phyloP scores from a whole-genome alignment of 345 rosid species.

The Leavenworthia alabamica region DNA sequence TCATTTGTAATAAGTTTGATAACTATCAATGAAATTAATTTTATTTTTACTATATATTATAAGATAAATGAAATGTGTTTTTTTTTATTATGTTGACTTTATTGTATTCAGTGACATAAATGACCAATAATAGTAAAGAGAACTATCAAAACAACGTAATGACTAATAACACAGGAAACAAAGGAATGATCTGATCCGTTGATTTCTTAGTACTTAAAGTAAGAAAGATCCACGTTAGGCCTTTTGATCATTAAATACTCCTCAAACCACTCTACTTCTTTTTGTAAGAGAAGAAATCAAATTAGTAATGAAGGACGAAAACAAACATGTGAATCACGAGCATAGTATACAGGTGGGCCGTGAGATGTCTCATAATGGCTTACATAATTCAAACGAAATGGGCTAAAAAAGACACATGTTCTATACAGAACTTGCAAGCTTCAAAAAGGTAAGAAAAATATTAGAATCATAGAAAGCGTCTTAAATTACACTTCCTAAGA shows the following conservation, averaged over 20 bases:
- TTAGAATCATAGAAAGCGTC: too few relatives aligned
- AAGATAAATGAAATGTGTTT: not conserved
- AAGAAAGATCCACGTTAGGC: not conserved
- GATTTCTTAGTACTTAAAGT: not conserved
- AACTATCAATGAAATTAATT: not conserved
- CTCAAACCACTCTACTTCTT: too few relatives aligned
- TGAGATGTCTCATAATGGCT: not conserved
- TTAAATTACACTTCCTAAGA: conserved; percentile 7
- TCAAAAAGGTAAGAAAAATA: not conserved
- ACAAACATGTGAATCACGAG: too few relatives aligned
- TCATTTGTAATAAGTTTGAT: conserved; percentile 8
- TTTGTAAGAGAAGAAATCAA: too few relatives aligned
- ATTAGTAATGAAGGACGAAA: too few relatives aligned
- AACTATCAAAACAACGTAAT: conserved; percentile 1
- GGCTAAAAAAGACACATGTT: conserved; percentile 20
- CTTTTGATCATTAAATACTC: conserved; percentile 4
- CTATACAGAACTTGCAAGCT: not conserved
- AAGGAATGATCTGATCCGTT: not conserved
- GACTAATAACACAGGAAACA: conserved; percentile 5
- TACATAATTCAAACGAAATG: not conserved
- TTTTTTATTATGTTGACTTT: not conserved
- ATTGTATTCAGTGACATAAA: not conserved
- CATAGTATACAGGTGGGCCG: not conserved
- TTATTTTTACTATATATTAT: not conserved
- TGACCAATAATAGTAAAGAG: conserved; percentile 22